A percentile compares a stretch with the other conserved stretches of the same genome.
These are phyloP conservation scores for Rhytidiadelphus loreus DNA, from an alignment of 225 moss, liverwort and hornwort genomes.

Conservation along the genomic window DNA sequence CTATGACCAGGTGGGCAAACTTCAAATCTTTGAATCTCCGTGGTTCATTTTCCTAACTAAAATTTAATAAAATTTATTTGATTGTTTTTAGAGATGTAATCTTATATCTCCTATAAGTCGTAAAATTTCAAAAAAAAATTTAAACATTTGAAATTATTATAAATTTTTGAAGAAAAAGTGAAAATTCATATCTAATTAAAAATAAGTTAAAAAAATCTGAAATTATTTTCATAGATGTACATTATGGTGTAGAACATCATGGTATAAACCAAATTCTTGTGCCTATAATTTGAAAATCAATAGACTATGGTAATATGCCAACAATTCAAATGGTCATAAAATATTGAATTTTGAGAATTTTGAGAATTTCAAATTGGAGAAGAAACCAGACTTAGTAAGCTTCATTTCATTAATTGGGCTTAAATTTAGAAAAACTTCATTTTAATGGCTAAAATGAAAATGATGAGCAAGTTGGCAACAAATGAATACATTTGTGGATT, in stretches of 20 bases:
- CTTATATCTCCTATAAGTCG: background rate
- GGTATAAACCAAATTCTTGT: background rate
- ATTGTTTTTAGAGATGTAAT: background rate
- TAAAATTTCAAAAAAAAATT: too few species aligned
- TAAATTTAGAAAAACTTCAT: background rate
- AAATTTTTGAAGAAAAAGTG: background rate
- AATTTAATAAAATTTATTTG: background rate
- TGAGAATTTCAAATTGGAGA: background rate
- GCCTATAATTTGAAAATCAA: background rate
- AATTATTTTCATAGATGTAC: background rate
- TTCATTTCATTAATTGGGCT: too few species aligned
- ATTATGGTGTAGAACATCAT: background rate
- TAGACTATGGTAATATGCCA: background rate
- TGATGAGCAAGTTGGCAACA: background rate
- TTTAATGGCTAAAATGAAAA: background rate
- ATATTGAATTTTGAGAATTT: background rate
- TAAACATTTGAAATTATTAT: background rate
- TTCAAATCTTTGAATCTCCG: background rate
- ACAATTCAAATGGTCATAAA: background rate
- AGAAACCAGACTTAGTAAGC: background rate
- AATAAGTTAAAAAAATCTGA: background rate
- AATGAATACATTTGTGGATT: background rate
- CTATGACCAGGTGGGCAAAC: background rate
- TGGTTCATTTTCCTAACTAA: background rate
- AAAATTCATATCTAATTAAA: background rate